These are phyloP conservation scores for Boletus subparvulus DNA, from an alignment of 768 basidiomycete genomes.

Conservation along the genomic window DNA sequence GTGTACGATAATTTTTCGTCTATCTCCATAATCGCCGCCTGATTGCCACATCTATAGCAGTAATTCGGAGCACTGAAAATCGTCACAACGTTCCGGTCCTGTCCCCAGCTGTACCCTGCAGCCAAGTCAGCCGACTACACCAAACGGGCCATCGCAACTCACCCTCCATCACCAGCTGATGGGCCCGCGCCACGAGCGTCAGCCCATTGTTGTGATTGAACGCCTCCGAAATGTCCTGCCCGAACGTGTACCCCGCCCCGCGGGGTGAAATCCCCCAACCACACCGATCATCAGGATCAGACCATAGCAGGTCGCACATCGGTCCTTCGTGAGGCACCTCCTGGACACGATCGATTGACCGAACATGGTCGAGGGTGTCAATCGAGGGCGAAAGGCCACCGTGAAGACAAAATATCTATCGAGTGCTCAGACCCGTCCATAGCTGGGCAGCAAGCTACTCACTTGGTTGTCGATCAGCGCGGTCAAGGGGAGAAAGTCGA, in stretches of 20 bases:
- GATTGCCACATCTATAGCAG: slow-evolving; percentile 99
- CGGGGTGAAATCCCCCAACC: slow-evolving; percentile 99
- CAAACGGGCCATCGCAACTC: slow-evolving; percentile 27
- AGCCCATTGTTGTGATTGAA: slow-evolving; percentile 99
- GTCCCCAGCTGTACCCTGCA: slow-evolving; percentile 92
- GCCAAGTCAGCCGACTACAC: slow-evolving; percentile 3
- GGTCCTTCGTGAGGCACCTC: slow-evolving; percentile 99
- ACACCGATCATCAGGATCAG: slow-evolving; percentile 98
- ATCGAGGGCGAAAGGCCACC: slow-evolving; percentile 98
- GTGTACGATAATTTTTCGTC: slow-evolving; percentile 96
- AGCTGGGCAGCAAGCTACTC: too few relatives aligned
- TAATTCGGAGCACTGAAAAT: slow-evolving; percentile 99
- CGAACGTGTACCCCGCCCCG: slow-evolving; percentile 98
- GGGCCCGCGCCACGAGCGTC: slow-evolving; percentile 90
- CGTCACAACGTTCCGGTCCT: slow-evolving; percentile 98
- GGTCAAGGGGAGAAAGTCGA: slow-evolving; percentile 96
- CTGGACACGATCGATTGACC: slow-evolving; percentile 97
- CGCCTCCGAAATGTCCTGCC: slow-evolving; percentile 97
- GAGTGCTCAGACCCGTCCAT: too few relatives aligned
- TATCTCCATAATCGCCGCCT: slow-evolving; percentile 99
- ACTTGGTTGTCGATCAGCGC: slow-evolving; percentile 99
- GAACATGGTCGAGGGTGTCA: slow-evolving; percentile 99
- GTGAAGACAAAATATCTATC: slow-evolving; percentile 96
- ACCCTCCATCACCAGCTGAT: slow-evolving; percentile 98
- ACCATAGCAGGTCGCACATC: slow-evolving; percentile 99